Percentiles rank a stretch among this genome's conserved stretches.
phyloP scores from a whole-genome alignment of 495 filamentous ascomycete species.

The Endocarpon pusillum region DNA sequence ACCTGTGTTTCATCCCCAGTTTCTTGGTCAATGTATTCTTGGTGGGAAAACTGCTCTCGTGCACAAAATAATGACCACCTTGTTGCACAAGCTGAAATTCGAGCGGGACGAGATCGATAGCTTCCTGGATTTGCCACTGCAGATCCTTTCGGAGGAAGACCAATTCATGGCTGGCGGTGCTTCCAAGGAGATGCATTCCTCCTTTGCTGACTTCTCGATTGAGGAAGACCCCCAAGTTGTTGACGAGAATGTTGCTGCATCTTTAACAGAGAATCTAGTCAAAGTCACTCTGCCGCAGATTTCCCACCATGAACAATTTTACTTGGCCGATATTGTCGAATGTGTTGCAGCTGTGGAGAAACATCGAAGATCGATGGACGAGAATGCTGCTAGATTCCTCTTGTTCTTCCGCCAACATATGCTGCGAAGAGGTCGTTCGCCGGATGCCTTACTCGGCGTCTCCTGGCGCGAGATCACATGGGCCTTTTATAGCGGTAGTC shows the following conservation, averaged over 20 bases:
- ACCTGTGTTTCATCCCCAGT: slow-evolving; percentile 86
- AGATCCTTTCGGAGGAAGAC: slow-evolving; percentile 48
- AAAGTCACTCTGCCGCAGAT: slow-evolving; percentile 62
- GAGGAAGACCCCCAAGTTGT: slow-evolving; percentile 47
- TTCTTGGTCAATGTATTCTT: slow-evolving; percentile 75
- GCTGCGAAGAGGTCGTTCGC: slow-evolving; percentile 44
- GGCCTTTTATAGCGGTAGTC: slow-evolving; percentile 81
- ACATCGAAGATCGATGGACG: slow-evolving; percentile 80
- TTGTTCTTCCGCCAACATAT: slow-evolving; percentile 79
- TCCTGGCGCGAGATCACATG: slow-evolving; percentile 90
- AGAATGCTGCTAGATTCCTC: slow-evolving; percentile 79
- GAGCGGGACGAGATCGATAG: slow-evolving; percentile 72
- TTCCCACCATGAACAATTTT: slow-evolving; percentile 77
- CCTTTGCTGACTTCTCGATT: slow-evolving; percentile 35
- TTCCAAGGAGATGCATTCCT: slow-evolving; percentile 34
- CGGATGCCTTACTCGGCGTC: slow-evolving; percentile 45
- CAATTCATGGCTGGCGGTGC: slow-evolving; percentile 26
- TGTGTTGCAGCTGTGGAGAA: slow-evolving; percentile 77
- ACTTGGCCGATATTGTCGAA: slow-evolving; percentile 72
- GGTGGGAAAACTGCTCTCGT: slow-evolving; percentile 60
- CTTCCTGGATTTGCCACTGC: slow-evolving; percentile 53
- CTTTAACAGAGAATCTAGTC: slow-evolving; percentile 64
- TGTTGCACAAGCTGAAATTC: slow-evolving; percentile 70
- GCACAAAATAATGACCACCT: slow-evolving; percentile 51
- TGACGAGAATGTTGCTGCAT: slow-evolving; percentile 51